Evolutionary conservation across 441 rosid species (phyloP).

Genomic region (Iberis amara): DNA sequence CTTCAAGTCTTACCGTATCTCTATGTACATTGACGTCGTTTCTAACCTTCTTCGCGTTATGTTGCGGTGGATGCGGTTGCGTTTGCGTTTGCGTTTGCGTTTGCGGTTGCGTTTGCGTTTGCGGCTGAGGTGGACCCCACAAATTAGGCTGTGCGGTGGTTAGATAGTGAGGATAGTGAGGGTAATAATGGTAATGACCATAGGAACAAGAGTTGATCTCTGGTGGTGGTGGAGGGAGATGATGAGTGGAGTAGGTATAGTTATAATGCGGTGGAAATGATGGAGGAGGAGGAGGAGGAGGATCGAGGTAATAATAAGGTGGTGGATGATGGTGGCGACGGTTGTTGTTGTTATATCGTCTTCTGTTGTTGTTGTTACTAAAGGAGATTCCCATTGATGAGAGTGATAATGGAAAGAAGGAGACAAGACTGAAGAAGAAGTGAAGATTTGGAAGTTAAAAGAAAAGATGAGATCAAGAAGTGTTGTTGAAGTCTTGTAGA

Average conservation of each 20-base stretch:
- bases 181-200: conserved; percentile 39
- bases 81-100: conserved; percentile 33
- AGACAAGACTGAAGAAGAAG: conserved; percentile 24
- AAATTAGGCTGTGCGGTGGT: conserved; percentile 48
- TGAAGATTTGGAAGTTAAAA: conserved; percentile 5
- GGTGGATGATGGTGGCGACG: conserved; percentile 34
- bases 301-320: conserved; percentile 24
- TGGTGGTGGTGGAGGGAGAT: conserved; percentile 32
- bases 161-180: conserved; percentile 43
- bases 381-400: conserved; percentile 63
- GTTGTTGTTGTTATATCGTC: conserved; percentile 44
- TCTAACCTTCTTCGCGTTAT: conserved; percentile 77
- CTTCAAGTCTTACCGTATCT: conserved; percentile 45
- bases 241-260: conserved; percentile 15
- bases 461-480: not conserved
- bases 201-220: conserved; percentile 41
- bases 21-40: conserved; percentile 79
- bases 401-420: conserved; percentile 4
- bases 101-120: conserved; percentile 37
- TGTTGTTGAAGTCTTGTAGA: conserved; percentile 27
- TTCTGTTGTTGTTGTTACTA: conserved; percentile 35
- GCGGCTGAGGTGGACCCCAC: conserved; percentile 45
- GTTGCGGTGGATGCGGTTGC: conserved; percentile 51
- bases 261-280: conserved; percentile 31
- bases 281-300: conserved; percentile 25